phyloP scores from a whole-genome alignment of 176 grass and related monocot species.

The Carex littledalei region DNA sequence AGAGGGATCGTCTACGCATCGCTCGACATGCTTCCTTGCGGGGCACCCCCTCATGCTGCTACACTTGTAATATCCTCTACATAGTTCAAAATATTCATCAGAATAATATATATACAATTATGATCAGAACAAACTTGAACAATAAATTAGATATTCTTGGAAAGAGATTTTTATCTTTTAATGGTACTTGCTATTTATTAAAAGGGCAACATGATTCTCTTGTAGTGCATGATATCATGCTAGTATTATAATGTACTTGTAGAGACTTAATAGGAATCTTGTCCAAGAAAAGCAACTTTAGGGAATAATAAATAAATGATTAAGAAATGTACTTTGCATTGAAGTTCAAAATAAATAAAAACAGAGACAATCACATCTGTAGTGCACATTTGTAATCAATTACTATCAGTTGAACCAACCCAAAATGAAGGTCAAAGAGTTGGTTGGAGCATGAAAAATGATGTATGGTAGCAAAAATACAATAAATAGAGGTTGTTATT shows the following conservation, averaged over 20 bases:
- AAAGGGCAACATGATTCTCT: neutral
- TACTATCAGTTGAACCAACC: neutral
- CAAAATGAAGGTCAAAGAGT: neutral
- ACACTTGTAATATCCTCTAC: conserved; percentile 95
- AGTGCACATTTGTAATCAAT: neutral
- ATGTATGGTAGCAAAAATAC: neutral
- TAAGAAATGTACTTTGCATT: neutral
- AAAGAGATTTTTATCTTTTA: neutral
- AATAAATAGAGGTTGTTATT: neutral
- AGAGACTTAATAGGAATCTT: neutral
- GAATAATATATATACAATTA: neutral
- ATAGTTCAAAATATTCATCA: neutral
- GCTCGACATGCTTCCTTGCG: conserved; percentile 73
- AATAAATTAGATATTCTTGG: neutral
- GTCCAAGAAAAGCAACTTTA: neutral
- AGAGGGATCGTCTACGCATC: conserved; percentile 64
- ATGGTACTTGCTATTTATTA: neutral
- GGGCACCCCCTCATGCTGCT: conserved; percentile 82
- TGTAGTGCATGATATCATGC: neutral
- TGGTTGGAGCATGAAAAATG: neutral
- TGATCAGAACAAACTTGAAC: neutral
- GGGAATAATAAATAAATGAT: neutral
- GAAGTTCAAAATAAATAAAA: neutral
- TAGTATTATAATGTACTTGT: neutral
- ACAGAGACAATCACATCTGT: neutral